These are phyloP conservation scores for Dissoconium aciculare DNA, from an alignment of 2,329 filamentous ascomycete species.

Conservation along the genomic window DNA sequence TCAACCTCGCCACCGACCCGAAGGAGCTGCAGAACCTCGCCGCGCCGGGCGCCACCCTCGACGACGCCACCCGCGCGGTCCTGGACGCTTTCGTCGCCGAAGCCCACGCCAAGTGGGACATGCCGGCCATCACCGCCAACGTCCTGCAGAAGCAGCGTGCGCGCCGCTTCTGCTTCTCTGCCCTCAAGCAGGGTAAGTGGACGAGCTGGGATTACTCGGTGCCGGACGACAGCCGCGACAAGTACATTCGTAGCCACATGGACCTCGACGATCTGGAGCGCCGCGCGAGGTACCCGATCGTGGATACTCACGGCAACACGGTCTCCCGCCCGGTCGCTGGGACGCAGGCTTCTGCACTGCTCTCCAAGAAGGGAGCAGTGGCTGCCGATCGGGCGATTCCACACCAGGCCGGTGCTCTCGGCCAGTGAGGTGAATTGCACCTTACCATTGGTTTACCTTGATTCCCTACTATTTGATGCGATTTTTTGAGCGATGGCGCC, in stretches of 20 bases:
- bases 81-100: conserved; percentile 55
- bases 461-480: too few relatives aligned
- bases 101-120: conserved; percentile 63
- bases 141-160: conserved; percentile 66
- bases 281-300: conserved; percentile 53
- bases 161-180: conserved; percentile 63
- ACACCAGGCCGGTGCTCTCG: conserved; percentile 22
- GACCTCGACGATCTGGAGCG: conserved; percentile 69
- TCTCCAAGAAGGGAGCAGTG: too few relatives aligned
- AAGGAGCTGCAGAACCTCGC: conserved; percentile 61
- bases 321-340: conserved; percentile 12
- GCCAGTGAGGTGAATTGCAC: conserved; percentile 20
- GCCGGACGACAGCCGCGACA: conserved; percentile 43
- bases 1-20: conserved; percentile 62
- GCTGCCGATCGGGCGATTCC: too few relatives aligned
- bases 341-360: conserved; percentile 12
- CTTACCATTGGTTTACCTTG: too few relatives aligned
- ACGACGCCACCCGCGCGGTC: conserved; percentile 26
- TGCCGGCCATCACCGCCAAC: conserved; percentile 57
- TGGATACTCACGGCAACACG: conserved; percentile 30
- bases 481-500: too few relatives aligned
- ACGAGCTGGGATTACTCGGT: conserved; percentile 81
- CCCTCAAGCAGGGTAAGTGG: conserved; percentile 59
- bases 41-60: conserved; percentile 25
- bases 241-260: conserved; percentile 75